These are phyloP conservation scores for Lecanicillium sp. DNA, from an alignment of 2,329 filamentous ascomycete species.

Conservation along the genomic window DNA sequence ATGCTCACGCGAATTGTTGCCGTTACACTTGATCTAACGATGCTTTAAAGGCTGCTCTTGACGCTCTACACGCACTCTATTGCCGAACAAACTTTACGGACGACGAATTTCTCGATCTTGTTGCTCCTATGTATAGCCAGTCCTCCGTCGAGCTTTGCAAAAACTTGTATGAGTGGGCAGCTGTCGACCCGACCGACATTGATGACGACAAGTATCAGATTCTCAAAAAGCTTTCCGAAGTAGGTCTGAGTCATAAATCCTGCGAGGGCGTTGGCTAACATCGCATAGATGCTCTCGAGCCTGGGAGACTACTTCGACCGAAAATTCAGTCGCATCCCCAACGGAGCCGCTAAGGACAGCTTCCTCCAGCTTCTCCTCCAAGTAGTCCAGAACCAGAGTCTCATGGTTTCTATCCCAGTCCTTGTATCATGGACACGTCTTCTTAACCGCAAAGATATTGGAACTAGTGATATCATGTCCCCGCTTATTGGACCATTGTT, in stretches of 20 bases:
- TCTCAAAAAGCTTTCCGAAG: slow-evolving; percentile 90
- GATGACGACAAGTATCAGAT: slow-evolving; percentile 90
- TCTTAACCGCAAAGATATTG: slow-evolving; percentile 64
- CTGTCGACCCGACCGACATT: slow-evolving; percentile 72
- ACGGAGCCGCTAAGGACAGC: slow-evolving; percentile 59
- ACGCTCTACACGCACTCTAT: slow-evolving; percentile 79
- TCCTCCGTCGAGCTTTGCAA: slow-evolving; percentile 65
- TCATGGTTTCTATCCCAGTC: slow-evolving; percentile 89
- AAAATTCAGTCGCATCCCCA: slow-evolving; percentile 61
- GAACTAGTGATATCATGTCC: slow-evolving; percentile 55
- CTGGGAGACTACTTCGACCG: slow-evolving; percentile 79
- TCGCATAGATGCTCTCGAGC: slow-evolving; percentile 68
- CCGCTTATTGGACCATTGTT: slow-evolving; percentile 67
- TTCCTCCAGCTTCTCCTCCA: slow-evolving; percentile 75
- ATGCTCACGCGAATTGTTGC: slow-evolving; percentile 3
- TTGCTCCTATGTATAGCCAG: slow-evolving; percentile 72
- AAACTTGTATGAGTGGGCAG: slow-evolving; percentile 72
- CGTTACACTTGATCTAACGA: neutral
- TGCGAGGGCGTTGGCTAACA: slow-evolving; percentile 4
- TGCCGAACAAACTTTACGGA: slow-evolving; percentile 67
- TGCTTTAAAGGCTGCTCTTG: slow-evolving; percentile 60
- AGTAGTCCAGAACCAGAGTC: slow-evolving; percentile 76
- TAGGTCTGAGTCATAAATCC: slow-evolving; percentile 34
- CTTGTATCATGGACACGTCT: slow-evolving; percentile 86
- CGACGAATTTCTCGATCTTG: slow-evolving; percentile 70